Base-by-base conservation (phyloP, 768 basidiomycete species). In the Hygrocybe punicea region DNA sequence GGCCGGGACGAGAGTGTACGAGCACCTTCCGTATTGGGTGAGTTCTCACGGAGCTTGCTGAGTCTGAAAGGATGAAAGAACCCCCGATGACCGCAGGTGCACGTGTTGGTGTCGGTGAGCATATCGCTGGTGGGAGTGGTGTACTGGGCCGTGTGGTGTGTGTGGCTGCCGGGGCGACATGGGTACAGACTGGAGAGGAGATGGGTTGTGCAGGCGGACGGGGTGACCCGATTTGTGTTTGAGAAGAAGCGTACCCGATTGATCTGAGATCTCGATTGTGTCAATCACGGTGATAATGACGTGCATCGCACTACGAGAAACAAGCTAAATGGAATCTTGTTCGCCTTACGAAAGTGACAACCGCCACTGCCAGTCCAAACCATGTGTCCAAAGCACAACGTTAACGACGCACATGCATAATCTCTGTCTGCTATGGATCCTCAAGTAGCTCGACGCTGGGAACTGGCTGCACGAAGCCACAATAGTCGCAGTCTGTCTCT, bases 21-120 rank as follows among this genome's bases (percentile, higher is more conserved):
- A 80, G 21, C 63, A 72, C 56, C 73, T 90, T 10, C 86, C 87
- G 4, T 90, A 89, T 62, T 89, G 83, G 77, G 87, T 88, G 61
- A 62, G 85, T 70, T 23, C 14, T 44, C 39, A 23, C 34, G 13
- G 11, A 34, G 11, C 19, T 33, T 54, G 25, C 42, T 52, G 21
- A 52, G 13, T 23, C 24, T 57, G 29, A 45, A 40, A 2, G 13
- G 49, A 17, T 53, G 39, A 35, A 48, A 33, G 10, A 52, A 45
- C 42, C 14, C 23, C 10, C 5, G 37, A 35, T 37, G n/a, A 29
- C 29, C 29, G 8, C 35, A 85, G 83, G 72, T 77, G 3, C 85
- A 85, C 55, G 71, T 78, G 8, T 69, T 75, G n/a, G 72, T 76
- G 13, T 78, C 80, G 0, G 69, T 82, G 54, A 63, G 69, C 0